Base-by-base conservation (phyloP, 2,329 filamentous ascomycete species). In the Beauveria bassiana region DNA sequence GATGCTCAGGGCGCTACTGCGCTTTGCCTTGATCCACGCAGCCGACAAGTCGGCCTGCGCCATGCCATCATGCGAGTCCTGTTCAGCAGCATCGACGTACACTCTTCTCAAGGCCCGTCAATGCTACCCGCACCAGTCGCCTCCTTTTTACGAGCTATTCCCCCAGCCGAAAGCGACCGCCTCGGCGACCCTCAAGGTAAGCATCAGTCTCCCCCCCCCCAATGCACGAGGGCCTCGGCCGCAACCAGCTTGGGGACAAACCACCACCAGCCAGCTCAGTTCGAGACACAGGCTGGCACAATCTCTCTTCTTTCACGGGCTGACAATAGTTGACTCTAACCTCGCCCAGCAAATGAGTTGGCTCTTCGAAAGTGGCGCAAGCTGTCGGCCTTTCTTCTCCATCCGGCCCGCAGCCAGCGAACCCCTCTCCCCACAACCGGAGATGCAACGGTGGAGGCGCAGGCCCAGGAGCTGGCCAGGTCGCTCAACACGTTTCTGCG, bases 311-410 rank as follows among this genome's bases (percentile, higher is more conserved):
- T 14, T 34, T 63, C 54, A 54, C n/a, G 38, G 8, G 8, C 43
- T 20, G 1, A 53, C 34, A 42, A 54, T 34, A 57, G n/a, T n/a
- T n/a, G n/a, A 58, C 22, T 31, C 31, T 12, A 12, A 12, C 31
- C 5, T 34, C 59, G 43, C n/a, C n/a, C 59, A 74, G 68, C 68
- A 6, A 64, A 69, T 6, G 59, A 68, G 8, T 59, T 72, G n/a
- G 77, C 76, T 2, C 65, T 77, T 5, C 73, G 71, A 18, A 70
- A 70, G 64, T 79, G 78, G 78, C 75, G 76, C 38, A 71, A 68
- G n/a, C 68, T 79, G 14, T 74, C 77, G 5, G 72, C 73, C 14
- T 77, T 77, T 61, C 68, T 80, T 10, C 72, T 79, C 16, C 74
- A 78, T 60, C 71, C 75, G 0, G 65, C 61, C 24, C 74, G 74